Evolutionary conservation across 2,329 filamentous ascomycete species (phyloP), one percentile per base, ranked within the genome.

Genomic region (Nigrospora oryzae): DNA sequence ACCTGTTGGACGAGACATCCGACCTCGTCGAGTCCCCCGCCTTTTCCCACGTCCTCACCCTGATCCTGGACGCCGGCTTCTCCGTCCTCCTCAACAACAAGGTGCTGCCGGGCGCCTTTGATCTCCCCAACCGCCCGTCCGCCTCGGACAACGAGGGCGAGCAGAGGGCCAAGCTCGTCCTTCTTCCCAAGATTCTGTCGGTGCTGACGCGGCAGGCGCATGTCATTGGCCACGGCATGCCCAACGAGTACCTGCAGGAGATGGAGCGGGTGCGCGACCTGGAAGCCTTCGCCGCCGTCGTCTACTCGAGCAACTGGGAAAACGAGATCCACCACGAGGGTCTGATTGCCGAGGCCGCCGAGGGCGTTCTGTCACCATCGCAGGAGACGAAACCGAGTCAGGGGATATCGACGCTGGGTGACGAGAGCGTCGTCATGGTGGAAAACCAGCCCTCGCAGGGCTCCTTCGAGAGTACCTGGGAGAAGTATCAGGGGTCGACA

Each of bases 11-110:
- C 61, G 93, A 98, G 70, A 97, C 93, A 2, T 87, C 91, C 35
- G 93, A 98, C 61, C 77, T 98, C 19, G 84, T 97, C 59, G 93
- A 98, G 60, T 96, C 93, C 1, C 93, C 93, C 0, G 79, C 87
- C 33, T 97, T 97, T 65, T 79, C 83, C 1, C 84, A 89, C 57
- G 89, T 98, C 33, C 75, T 96, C 38, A 88, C 85, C 2, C 81
- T 87, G 46, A 77, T 96, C 45, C 84, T 97, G 48, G 90, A 97
- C 62, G 78, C 89, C 38, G 86, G 84, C 44, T 98, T 96, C 67
- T 86, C 86, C 3, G 79, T 84, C 19, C 76, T 98, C 14, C 77
- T 95, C 23, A 86, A 96, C 58, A 75, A 79, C 56, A 93, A 93
- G 64, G 78, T 96, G 44, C 83, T 86, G 5, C 73, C 77, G 4